Conservation (phyloP, 2,329 filamentous ascomycete species). For the Penicillium sp. region DNA sequence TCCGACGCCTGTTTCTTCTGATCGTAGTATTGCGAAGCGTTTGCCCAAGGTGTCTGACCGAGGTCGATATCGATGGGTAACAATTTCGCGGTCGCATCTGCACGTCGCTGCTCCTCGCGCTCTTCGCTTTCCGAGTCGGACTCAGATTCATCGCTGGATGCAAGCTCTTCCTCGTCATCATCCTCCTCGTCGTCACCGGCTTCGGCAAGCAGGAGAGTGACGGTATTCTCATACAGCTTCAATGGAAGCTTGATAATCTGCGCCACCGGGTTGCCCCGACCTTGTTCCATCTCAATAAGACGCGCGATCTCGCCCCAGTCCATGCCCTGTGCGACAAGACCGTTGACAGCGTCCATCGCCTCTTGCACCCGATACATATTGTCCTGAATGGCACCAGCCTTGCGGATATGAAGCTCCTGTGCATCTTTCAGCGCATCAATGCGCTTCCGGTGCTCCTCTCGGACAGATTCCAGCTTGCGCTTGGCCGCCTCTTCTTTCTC, state of each 20-base stretch:
- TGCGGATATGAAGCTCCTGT: conserved; percentile 82
- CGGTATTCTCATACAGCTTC: conserved; percentile 86
- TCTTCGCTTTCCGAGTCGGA: conserved; percentile 52
- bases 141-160: conserved; percentile 66
- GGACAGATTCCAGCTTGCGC: conserved; percentile 83
- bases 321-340: conserved; percentile 91
- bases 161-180: conserved; percentile 58
- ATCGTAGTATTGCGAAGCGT: conserved; percentile 90
- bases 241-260: conserved; percentile 84
- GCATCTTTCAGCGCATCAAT: conserved; percentile 82
- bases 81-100: conserved; percentile 44
- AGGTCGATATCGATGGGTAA: conserved; percentile 86
- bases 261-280: conserved; percentile 80
- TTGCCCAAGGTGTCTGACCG: conserved; percentile 80
- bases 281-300: conserved; percentile 86
- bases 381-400: conserved; percentile 87
- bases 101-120: conserved; percentile 32
- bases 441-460: conserved; percentile 80
- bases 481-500: conserved; percentile 83
- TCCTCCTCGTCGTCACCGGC: conserved; percentile 67
- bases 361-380: conserved; percentile 92
- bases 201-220: conserved; percentile 80
- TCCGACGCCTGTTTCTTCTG: conserved; percentile 82
- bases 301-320: conserved; percentile 94
- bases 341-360: conserved; percentile 89